phyloP scores from a whole-genome alignment of 352 stramenopile genomes.

The Phytophthora vignae region DNA sequence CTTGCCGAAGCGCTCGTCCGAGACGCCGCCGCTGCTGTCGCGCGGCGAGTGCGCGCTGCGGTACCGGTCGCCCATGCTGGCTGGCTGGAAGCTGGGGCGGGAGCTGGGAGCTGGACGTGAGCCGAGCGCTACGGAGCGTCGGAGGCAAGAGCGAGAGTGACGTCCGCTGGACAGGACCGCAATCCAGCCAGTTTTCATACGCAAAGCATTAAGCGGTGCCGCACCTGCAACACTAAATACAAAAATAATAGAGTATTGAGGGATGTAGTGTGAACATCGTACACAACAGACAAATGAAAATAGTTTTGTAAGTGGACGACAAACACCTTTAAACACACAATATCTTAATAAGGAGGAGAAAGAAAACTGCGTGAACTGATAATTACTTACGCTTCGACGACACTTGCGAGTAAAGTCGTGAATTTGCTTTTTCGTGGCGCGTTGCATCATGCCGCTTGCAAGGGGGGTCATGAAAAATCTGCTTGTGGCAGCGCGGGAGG shows the following conservation, averaged over 20 bases:
- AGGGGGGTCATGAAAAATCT: conserved; percentile 3
- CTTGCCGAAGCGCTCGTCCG: conserved; percentile 77
- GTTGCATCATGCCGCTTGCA: neutral
- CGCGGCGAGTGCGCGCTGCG: conserved; percentile 67
- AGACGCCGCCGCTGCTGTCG: conserved; percentile 41
- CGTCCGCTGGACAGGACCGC: conserved; percentile 2
- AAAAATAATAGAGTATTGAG: neutral
- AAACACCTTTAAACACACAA: too few relatives aligned
- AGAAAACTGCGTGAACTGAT: neutral
- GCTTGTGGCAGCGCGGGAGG: conserved; percentile 7
- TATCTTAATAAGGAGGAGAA: neutral
- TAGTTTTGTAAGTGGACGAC: neutral
- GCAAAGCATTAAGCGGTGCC: conserved; percentile 19
- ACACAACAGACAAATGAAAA: neutral
- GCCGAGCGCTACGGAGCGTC: conserved; percentile 8
- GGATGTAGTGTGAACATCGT: neutral
- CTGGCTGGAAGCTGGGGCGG: neutral
- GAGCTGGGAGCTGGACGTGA: neutral
- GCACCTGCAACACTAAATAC: conserved; percentile 20
- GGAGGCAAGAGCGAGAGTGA: conserved; percentile 33
- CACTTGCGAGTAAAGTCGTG: conserved; percentile 20
- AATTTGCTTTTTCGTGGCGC: neutral
- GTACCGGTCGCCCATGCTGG: conserved; percentile 73
- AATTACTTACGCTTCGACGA: conserved; percentile 23
- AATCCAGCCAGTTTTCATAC: conserved; percentile 39